These are phyloP conservation scores for Colletotrichum tamarilloi DNA, from an alignment of 2,329 filamentous ascomycete genomes.

Conservation along the genomic window DNA sequence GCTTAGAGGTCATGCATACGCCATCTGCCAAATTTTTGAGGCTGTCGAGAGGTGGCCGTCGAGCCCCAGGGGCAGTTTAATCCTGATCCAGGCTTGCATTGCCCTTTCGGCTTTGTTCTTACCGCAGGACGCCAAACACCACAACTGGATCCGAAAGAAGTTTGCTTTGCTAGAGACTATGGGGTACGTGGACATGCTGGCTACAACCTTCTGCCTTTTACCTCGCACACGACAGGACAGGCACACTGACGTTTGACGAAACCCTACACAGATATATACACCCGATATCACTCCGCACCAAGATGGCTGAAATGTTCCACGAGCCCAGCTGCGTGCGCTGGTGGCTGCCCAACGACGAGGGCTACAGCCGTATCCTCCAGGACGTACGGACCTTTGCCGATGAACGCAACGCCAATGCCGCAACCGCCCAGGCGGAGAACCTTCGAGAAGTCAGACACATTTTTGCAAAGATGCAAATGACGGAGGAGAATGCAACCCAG, in stretches of 20 bases:
- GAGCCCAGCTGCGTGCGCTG: slow-evolving; percentile 79
- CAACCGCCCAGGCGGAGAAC: slow-evolving; percentile 70
- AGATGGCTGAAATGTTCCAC: slow-evolving; percentile 81
- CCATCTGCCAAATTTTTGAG: slow-evolving; percentile 83
- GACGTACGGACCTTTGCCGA: slow-evolving; percentile 84
- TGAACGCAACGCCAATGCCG: slow-evolving; percentile 74
- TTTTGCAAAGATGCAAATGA: slow-evolving; percentile 68
- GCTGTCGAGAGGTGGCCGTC: slow-evolving; percentile 78
- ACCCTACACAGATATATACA: slow-evolving; percentile 78
- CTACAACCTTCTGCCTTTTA: slow-evolving; percentile 9
- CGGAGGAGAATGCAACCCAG: slow-evolving; percentile 17
- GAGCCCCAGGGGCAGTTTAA: slow-evolving; percentile 75
- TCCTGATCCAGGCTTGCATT: slow-evolving; percentile 80
- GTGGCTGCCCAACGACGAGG: slow-evolving; percentile 91
- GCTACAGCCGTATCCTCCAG: slow-evolving; percentile 77
- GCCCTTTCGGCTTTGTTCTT: slow-evolving; percentile 83
- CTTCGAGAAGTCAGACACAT: slow-evolving; percentile 80
- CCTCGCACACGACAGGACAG: neutral
- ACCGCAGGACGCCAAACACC: slow-evolving; percentile 78
- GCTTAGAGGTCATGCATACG: slow-evolving; percentile 71
- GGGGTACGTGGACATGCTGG: slow-evolving; percentile 69
- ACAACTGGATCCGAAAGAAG: slow-evolving; percentile 83
- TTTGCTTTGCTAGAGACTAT: slow-evolving; percentile 81
- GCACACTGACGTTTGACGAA: slow-evolving; percentile 2
- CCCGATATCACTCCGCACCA: slow-evolving; percentile 76